Evolutionary conservation across 768 basidiomycete species (phyloP).

Genomic region (Boletus vinaceobasis): DNA sequence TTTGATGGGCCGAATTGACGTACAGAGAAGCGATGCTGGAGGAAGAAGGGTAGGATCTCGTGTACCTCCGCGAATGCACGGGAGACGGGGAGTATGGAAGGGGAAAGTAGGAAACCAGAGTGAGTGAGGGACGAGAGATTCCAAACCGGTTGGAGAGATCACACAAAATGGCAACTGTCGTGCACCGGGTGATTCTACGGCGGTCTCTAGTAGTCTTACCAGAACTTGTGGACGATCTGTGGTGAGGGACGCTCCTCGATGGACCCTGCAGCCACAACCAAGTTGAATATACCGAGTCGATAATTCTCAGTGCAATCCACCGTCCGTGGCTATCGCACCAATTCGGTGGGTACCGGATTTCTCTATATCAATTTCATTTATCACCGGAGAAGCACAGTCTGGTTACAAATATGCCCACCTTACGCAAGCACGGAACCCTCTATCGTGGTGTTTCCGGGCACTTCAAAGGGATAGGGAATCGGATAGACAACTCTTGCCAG

Average conservation of each 20-base stretch:
- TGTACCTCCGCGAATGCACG: constrained; percentile 22
- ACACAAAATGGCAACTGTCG: constrained; percentile 10
- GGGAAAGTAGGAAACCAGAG: constrained; percentile 17
- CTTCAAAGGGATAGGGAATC: constrained; percentile 7
- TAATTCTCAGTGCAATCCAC: constrained; percentile 26
- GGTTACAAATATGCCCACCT: constrained; percentile 24
- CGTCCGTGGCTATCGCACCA: constrained; percentile 20
- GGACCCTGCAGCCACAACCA: no score
- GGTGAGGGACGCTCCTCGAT: no score
- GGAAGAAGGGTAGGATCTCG: constrained; percentile 21
- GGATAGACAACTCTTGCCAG: constrained; percentile 4
- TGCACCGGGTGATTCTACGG: constrained; percentile 5
- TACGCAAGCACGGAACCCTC: constrained; percentile 10
- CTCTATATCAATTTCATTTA: constrained; percentile 26
- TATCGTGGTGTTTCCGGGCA: neutral
- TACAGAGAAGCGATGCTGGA: constrained; percentile 32
- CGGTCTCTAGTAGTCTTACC: constrained; percentile 14
- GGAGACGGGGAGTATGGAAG: constrained; percentile 18
- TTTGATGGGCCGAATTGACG: constrained; percentile 32
- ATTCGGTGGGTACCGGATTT: neutral
- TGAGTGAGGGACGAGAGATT: constrained; percentile 1
- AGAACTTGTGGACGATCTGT: no score
- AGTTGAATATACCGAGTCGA: neutral
- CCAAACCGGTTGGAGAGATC: constrained; percentile 7
- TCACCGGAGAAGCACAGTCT: constrained; percentile 19